phyloP scores from a whole-genome alignment of 768 basidiomycete genomes.

The Pulveroboletus ravenelii region DNA sequence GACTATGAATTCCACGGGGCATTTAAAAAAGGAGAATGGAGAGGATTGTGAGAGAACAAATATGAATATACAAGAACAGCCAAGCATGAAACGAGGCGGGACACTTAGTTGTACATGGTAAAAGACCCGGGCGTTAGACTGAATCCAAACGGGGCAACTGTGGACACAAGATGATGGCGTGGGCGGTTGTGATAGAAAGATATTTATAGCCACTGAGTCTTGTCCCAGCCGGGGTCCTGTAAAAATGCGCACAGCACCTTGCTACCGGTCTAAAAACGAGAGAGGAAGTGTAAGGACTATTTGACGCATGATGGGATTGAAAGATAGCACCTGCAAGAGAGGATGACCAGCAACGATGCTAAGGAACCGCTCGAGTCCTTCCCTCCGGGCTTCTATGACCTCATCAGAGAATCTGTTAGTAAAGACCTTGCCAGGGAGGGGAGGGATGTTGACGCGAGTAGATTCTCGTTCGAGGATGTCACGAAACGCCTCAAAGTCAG shows the following conservation, averaged over 20 bases:
- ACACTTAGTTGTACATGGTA: conserved; percentile 20
- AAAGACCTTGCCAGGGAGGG: conserved; percentile 96
- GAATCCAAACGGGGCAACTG: not conserved
- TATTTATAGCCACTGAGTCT: conserved; percentile 64
- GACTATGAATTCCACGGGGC: conserved; percentile 1
- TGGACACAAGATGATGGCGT: not conserved
- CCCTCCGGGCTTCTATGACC: conserved; percentile 86
- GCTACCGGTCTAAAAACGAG: conserved; percentile 70
- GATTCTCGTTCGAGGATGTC: conserved; percentile 97
- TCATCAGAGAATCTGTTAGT: conserved; percentile 98
- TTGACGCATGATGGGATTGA: not conserved
- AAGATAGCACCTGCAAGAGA: conserved; percentile 71
- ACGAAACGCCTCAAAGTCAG: conserved; percentile 94
- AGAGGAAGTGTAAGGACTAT: conserved; percentile 4
- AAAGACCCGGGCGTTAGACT: conserved; percentile 4
- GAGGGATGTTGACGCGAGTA: conserved; percentile 95
- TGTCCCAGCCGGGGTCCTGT: conserved; percentile 93
- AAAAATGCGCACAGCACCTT: conserved; percentile 95
- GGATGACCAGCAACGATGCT: conserved; percentile 98
- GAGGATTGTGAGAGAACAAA: conserved; percentile 11
- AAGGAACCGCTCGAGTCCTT: conserved; percentile 92
- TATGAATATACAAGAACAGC: conserved; percentile 23
- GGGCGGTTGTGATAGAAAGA: not conserved
- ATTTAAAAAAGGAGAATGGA: not conserved
- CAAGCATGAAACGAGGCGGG: conserved; percentile 7